These are phyloP conservation scores for Dinochytrium kinnereticum DNA, from an alignment of 371 early-diverging fungal species.

Conservation along the genomic window DNA sequence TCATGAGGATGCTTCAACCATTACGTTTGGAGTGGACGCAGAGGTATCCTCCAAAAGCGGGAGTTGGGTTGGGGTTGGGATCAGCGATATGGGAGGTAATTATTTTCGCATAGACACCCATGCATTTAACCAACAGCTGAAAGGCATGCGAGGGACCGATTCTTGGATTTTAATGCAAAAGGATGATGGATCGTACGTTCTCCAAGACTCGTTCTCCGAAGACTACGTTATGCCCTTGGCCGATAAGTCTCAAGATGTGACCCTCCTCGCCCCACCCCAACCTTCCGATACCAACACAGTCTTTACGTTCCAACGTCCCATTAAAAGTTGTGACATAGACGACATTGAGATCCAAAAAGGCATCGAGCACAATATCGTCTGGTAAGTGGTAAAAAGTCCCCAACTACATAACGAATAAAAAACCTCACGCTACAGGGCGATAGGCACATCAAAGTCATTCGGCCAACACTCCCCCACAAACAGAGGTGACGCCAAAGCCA, in stretches of 20 bases:
- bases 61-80: slow-evolving; percentile 11
- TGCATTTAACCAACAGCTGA: not conserved
- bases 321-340: slow-evolving; percentile 23
- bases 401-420: not conserved
- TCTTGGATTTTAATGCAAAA: slow-evolving; percentile 16
- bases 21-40: slow-evolving; percentile 29
- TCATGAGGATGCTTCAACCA: not conserved
- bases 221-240: not conserved
- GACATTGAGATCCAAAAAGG: slow-evolving; percentile 18
- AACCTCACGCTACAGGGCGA: not conserved
- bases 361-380: slow-evolving; percentile 2
- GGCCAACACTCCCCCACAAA: slow-evolving; percentile 19
- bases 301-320: slow-evolving; percentile 21
- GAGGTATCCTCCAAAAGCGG: slow-evolving; percentile 19
- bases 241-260: slow-evolving; percentile 21
- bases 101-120: not conserved
- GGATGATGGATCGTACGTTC: not conserved
- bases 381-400: not conserved
- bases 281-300: slow-evolving; percentile 19
- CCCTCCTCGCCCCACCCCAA: slow-evolving; percentile 13
- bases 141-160: slow-evolving; percentile 31
- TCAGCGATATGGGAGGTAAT: slow-evolving; percentile 12
- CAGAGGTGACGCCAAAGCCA: slow-evolving; percentile 14
- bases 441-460: slow-evolving; percentile 6
- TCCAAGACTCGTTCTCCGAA: slow-evolving; percentile 25